Evolutionary conservation across 345 rosid genomes (phyloP), one percentile per base, ranked within the genome.

Genomic region (Populus pruinosa): DNA sequence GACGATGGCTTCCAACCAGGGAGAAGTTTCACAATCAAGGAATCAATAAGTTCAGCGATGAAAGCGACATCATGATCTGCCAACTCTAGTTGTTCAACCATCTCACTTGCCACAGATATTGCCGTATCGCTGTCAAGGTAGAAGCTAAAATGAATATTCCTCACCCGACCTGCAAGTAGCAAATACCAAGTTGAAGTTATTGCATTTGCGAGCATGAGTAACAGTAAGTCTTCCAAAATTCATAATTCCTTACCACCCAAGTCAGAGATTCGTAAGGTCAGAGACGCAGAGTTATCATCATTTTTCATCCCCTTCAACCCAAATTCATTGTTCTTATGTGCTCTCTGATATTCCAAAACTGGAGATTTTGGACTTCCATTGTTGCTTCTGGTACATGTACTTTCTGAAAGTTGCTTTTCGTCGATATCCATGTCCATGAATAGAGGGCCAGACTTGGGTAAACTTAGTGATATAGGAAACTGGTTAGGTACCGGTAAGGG

Each of bases 31-130:
- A 78, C 59, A 44, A 94, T 89, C 87, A 90, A 78, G 77, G 70
- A 77, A 80, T 91, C 90, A 64, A 93, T 94, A 88, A 94, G 76
- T 80, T 91, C 94, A 56, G 94, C 88, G 49, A 91, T 88, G 62
- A 82, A 86, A 76, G 85, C 25, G 43, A 83, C 90, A 78, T 90
- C 91, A 78, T 85, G 89, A 64, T 87, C 75, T 23, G 92, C 82
- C 76, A 94, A 85, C 74, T 86, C 87, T 66, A 93, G 86, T 70
- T 93, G 86, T 79, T 93, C 97, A 74, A 88, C 92, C 97, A 94
- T 94, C 88, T 94, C 97, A 83, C 81, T 85, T 29, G 93, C 87
- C 3, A 94, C 86, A 53, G 94, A 89, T 43, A 76, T 78, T 67
- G 90, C 89, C 10, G 98, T 94, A 75, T 94, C 98, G 10, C 90